These are phyloP conservation scores for Verticillium klebahnii DNA, from an alignment of 2,329 filamentous ascomycete genomes.

Conservation along the genomic window DNA sequence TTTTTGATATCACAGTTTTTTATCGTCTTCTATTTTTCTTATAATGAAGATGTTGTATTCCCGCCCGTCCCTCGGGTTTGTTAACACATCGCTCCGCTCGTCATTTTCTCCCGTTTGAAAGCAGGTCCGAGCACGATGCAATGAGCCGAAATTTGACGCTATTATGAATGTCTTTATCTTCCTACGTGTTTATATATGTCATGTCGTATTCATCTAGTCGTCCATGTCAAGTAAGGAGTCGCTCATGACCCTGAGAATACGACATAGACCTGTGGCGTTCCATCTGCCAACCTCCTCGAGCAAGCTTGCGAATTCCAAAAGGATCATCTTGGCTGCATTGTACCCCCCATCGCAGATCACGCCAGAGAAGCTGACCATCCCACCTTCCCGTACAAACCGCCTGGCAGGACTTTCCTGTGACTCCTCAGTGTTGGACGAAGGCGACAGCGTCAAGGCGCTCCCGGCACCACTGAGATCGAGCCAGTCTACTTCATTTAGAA, in stretches of 20 bases:
- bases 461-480: not conserved
- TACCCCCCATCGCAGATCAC: not conserved
- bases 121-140: too few species aligned
- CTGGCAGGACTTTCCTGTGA: not conserved
- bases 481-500: not conserved
- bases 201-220: not conserved
- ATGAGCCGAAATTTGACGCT: too few species aligned
- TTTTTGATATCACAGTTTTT: too few species aligned
- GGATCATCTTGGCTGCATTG: not conserved
- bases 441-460: not conserved
- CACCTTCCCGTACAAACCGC: not conserved
- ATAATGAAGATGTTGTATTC: too few species aligned
- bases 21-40: too few species aligned
- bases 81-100: too few species aligned
- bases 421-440: not conserved
- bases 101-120: too few species aligned
- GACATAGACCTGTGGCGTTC: not conserved
- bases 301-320: not conserved
- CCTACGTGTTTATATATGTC: not conserved
- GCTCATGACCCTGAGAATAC: not conserved
- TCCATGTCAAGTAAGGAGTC: not conserved
- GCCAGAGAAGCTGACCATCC: not conserved
- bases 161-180: too few species aligned
- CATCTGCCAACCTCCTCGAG: constrained; percentile 1
- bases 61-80: too few species aligned